Base-by-base conservation (phyloP, 2,329 filamentous ascomycete genomes). In the Cladosporium sp. region DNA sequence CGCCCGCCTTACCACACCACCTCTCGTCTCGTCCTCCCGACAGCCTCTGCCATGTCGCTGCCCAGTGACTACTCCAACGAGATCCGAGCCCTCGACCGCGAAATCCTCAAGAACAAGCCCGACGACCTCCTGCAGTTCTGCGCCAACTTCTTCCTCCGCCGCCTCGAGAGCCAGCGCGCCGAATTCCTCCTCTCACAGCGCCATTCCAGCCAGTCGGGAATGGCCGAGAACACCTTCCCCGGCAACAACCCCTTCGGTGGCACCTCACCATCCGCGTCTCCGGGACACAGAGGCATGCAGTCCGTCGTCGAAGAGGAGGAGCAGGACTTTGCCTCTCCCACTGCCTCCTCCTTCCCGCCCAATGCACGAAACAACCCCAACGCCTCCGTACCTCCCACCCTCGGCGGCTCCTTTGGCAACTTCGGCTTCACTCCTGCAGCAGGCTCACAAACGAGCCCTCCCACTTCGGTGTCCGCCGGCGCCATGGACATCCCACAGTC, bases 221-320 rank as follows among this genome's bases (percentile, higher is more conserved):
- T 92, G 88, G 86, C 90, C 65, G 84, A 86, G 72, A 86, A 82
- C 68, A 84, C 79, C 67, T 94, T 95, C 75, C 88, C 88, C 58
- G 91, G 89, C 73, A 78, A 78, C 72, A 94, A 92, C 74, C 90
- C 89, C 35, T 92, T 92, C 67, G 87, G 88, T 48, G 71, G 72
- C 65, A 72, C 68, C 65, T 58, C 59, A 32, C 53, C 58, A 28
- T 25, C 60, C 28, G 56, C 56, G 34, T 51, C 61, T 12, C 39
- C 48, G 9, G 50, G 55, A 40, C 66, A 64, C 58, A 77, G 54
- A 40, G 65, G 63, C 61, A 83, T 83, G 74, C 81, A 81, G 61
- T 83, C 89, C 61, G 85, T 93, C 58, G 78, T 82, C 59, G 91
- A 95, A 74, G 91, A 95, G 69, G 91, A 95, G 68, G 91, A 96